Base-by-base conservation (phyloP, 345 rosid species). In the Rubroshorea leprosula region DNA sequence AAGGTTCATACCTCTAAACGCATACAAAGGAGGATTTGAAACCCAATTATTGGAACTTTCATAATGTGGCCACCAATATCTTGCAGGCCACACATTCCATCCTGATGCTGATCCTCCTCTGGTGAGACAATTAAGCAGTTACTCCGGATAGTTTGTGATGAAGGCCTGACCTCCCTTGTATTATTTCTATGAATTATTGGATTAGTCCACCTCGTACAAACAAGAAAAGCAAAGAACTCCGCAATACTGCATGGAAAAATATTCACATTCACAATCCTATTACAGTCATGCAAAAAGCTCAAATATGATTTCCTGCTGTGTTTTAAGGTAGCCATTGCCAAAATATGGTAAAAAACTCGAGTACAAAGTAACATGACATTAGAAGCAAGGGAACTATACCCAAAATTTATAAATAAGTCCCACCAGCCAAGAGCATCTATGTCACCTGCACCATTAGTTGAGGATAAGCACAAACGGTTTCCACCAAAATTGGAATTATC, bases 361-460 rank as follows among this genome's bases (percentile, higher is more conserved):
- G n/a, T 35, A 21, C 43, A 38, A 48, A 44, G 13, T 9, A 52
- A 39, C 41, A 35, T 20, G 55, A 65, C 25, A 55, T 21, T 43
- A 55, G 49, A 64, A 39, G 69, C 45, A 61, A 46, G 43, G 44
- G 65, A 63, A 45, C 56, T 45, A 45, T 72, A 87, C 97, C 97
- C 86, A 68, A 90, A 90, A 72, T 85, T 90, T 60, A 87, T 80
- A 70, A 90, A 90, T 74, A 90, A 74, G 68, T 85, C 92, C 97
- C 98, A 91, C 98, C 98, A 88, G 72, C 96, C 80, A 76, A 93
- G 90, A 70, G 96, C 83, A 69, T 89, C 86, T 5, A 88, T 83
- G 67, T 79, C 88, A 51, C 98, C 98, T 92, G 85, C 39, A 49
- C 69, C 53, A 65, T 61, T 61, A 6, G 35, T 13, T 61, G 23